Evolutionary conservation across 805 yeast species (phyloP).

Genomic region (Zygoascus bituminiphila): DNA sequence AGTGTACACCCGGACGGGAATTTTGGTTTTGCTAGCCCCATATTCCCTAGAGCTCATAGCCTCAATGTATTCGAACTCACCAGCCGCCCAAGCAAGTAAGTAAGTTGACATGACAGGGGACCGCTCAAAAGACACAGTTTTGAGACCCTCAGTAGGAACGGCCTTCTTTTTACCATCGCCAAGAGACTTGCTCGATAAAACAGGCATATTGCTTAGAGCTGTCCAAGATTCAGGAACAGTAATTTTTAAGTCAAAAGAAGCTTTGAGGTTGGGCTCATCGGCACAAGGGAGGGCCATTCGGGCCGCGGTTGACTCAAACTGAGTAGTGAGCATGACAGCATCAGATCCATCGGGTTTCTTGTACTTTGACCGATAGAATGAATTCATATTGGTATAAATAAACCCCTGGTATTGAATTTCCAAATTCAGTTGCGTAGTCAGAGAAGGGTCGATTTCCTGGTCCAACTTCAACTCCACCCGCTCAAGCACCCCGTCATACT

Average conservation of each 20-base stretch:
- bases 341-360: constrained; percentile 47
- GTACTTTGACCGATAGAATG: constrained; percentile 68
- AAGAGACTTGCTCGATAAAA: constrained; percentile 61
- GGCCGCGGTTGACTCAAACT: constrained; percentile 82
- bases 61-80: constrained; percentile 70
- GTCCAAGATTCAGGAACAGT: constrained; percentile 33
- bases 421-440: constrained; percentile 28
- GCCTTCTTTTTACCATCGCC: constrained; percentile 32
- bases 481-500: constrained; percentile 45
- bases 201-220: constrained; percentile 36
- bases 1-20: constrained; percentile 63
- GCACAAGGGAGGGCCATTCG: constrained; percentile 82
- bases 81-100: constrained; percentile 73
- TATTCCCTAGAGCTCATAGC: constrained; percentile 29
- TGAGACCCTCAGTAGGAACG: constrained; percentile 37
- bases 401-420: constrained; percentile 49
- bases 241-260: constrained; percentile 57
- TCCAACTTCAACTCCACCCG: constrained; percentile 49
- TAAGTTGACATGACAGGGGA: constrained; percentile 83
- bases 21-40: constrained; percentile 35
- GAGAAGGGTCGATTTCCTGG: constrained; percentile 27
- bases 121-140: constrained; percentile 68
- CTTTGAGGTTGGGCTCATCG: constrained; percentile 77
- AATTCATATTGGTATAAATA: constrained; percentile 73
- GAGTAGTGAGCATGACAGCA: constrained; percentile 71